These are phyloP conservation scores for Aspergillus phoenicis DNA, from an alignment of 2,329 filamentous ascomycete species.

Conservation along the genomic window DNA sequence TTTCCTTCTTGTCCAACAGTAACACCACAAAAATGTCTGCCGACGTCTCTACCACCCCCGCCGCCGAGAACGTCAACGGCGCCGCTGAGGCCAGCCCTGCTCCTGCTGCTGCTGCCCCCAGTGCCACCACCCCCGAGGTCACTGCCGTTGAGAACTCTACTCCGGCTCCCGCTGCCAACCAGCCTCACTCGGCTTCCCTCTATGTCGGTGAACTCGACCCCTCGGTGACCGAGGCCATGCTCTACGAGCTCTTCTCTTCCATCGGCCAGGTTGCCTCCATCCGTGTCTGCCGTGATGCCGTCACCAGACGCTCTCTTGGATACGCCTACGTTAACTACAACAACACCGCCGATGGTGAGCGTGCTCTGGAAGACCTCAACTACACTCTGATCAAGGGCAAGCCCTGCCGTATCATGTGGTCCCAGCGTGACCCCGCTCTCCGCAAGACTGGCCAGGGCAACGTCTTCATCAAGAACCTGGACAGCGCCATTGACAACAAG, in stretches of 20 bases:
- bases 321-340: constrained; percentile 99
- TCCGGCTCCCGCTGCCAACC: constrained; percentile 70
- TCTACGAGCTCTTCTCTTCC: constrained; percentile 99
- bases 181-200: constrained; percentile 93
- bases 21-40: constrained; percentile 70
- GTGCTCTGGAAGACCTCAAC: constrained; percentile 98
- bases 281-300: constrained; percentile 98
- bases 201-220: constrained; percentile 98
- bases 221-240: constrained; percentile 98
- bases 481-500: constrained; percentile 99
- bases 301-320: constrained; percentile 96
- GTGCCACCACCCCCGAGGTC: constrained; percentile 51
- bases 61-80: constrained; percentile 63
- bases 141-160: constrained; percentile 52
- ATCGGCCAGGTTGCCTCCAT: constrained; percentile 99
- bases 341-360: constrained; percentile 92
- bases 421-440: constrained; percentile 96
- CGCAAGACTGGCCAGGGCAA: constrained; percentile 99
- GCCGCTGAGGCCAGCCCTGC: constrained; percentile 60
- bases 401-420: constrained; percentile 99
- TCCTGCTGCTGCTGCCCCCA: constrained; percentile 74
- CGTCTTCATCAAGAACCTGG: constrained; percentile 99
- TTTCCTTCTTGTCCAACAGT: not conserved
- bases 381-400: constrained; percentile 99
- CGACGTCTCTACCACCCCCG: constrained; percentile 74